phyloP scores from a whole-genome alignment of 805 yeast genomes.

The Sugiyamaella qingdaonensis region DNA sequence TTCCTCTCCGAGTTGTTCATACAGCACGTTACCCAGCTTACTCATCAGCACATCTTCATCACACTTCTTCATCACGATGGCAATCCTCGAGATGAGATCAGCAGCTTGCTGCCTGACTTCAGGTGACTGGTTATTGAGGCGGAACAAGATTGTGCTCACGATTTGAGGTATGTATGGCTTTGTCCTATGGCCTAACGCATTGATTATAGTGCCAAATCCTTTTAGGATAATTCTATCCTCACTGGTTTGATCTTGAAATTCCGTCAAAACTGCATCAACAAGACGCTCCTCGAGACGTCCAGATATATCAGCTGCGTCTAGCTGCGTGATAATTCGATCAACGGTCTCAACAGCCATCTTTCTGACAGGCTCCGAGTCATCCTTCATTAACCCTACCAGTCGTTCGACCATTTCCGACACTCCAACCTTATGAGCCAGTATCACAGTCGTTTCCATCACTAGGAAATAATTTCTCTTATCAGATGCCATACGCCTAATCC shows the following conservation, averaged over 20 bases:
- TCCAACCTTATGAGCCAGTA: constrained; percentile 65
- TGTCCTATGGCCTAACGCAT: constrained; percentile 57
- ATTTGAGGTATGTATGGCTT: constrained; percentile 71
- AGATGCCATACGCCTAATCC: constrained; percentile 75
- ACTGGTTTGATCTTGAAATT: constrained; percentile 72
- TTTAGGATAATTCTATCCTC: constrained; percentile 53
- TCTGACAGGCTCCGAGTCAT: constrained; percentile 77
- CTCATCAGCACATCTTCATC: constrained; percentile 58
- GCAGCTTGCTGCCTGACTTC: constrained; percentile 81
- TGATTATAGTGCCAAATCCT: constrained; percentile 61
- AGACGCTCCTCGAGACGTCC: constrained; percentile 59
- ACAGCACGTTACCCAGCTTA: constrained; percentile 69
- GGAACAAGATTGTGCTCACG: constrained; percentile 64
- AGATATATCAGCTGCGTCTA: constrained; percentile 58
- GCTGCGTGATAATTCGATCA: constrained; percentile 44
- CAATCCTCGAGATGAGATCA: constrained; percentile 61
- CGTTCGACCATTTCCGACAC: constrained; percentile 54
- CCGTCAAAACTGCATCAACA: constrained; percentile 70
- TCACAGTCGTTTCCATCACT: constrained; percentile 69
- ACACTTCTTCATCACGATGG: constrained; percentile 63
- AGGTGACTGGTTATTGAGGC: constrained; percentile 66
- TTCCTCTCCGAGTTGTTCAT: constrained; percentile 90
- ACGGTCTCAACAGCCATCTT: constrained; percentile 73
- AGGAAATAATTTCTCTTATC: constrained; percentile 46
- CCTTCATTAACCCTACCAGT: constrained; percentile 59